These are phyloP conservation scores for Lumnitzera racemosa DNA, from an alignment of 345 rosid genomes.

Conservation along the genomic window DNA sequence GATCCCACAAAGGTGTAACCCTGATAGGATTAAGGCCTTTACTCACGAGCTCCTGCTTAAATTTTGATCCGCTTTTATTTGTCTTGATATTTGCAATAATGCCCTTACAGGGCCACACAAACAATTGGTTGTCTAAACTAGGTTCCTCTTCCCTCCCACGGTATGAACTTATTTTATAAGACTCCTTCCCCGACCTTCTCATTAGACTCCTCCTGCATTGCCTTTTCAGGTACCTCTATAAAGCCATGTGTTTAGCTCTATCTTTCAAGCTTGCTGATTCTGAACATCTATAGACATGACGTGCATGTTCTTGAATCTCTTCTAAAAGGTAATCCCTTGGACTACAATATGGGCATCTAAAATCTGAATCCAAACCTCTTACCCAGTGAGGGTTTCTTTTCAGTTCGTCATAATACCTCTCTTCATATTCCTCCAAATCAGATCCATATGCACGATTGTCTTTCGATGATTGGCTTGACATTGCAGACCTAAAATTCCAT, in stretches of 20 bases:
- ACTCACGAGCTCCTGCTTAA: slow-evolving; percentile 48
- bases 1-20: slow-evolving; percentile 72
- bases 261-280: slow-evolving; percentile 19
- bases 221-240: slow-evolving; percentile 34
- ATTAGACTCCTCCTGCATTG: slow-evolving; percentile 1
- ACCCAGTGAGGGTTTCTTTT: slow-evolving; percentile 24
- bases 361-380: slow-evolving; percentile 23
- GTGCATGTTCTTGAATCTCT: slow-evolving; percentile 47
- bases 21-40: slow-evolving; percentile 72
- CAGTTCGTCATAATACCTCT: slow-evolving; percentile 35
- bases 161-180: neutral
- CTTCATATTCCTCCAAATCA: slow-evolving; percentile 37
- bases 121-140: slow-evolving; percentile 54
- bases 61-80: slow-evolving; percentile 53
- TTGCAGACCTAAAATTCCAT: too few species aligned
- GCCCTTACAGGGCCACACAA: slow-evolving; percentile 77
- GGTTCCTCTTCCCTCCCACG: neutral
- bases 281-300: slow-evolving; percentile 16
- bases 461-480: slow-evolving; percentile 6
- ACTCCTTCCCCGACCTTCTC: neutral
- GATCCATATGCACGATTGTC: slow-evolving; percentile 3
- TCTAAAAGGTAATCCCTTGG: slow-evolving; percentile 21
- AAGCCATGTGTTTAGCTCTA: slow-evolving; percentile 39
- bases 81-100: slow-evolving; percentile 68
- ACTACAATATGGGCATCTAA: slow-evolving; percentile 49